A percentile compares a stretch with the other conserved stretches of the same genome.
phyloP scores from a whole-genome alignment of 257 asterid genomes.

The Datura wrightii region DNA sequence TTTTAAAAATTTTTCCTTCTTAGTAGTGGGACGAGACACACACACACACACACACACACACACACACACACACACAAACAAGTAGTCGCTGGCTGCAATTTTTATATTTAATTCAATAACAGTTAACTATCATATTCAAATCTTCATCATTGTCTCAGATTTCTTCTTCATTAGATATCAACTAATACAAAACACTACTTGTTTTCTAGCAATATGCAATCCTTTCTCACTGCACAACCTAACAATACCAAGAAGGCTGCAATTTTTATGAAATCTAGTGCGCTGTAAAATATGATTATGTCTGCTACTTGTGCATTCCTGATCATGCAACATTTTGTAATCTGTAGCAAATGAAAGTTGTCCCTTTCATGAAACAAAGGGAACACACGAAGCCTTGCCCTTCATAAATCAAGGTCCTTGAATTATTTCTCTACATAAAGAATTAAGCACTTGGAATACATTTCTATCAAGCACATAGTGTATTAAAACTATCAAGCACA shows the following conservation, averaged over 20 bases:
- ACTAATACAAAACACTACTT: constrained; percentile 25
- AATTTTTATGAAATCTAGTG: constrained; percentile 2
- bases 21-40: too few relatives aligned
- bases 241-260: neutral
- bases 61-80: too few relatives aligned
- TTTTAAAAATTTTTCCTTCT: too few relatives aligned
- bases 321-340: constrained; percentile 15
- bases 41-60: too few relatives aligned
- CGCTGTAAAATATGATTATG: neutral
- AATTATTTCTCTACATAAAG: constrained; percentile 15
- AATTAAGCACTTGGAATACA: neutral
- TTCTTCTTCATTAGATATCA: constrained; percentile 25
- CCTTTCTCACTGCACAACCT: constrained; percentile 26
- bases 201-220: constrained; percentile 3
- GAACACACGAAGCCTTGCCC: constrained; percentile 10
- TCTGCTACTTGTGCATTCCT: constrained; percentile 8
- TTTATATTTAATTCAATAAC: too few relatives aligned
- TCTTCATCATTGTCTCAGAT: constrained; percentile 33
- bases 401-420: constrained; percentile 22
- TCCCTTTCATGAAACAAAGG: constrained; percentile 18
- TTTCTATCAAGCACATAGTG: constrained; percentile 9
- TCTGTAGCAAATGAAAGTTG: neutral
- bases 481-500: neutral
- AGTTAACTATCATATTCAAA: constrained; percentile 74
- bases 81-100: too few relatives aligned